Evolutionary conservation across 192 early-diverging fungal species (phyloP), one percentile per base, ranked within the genome.

Genomic region (Allomyces arbusculus): DNA sequence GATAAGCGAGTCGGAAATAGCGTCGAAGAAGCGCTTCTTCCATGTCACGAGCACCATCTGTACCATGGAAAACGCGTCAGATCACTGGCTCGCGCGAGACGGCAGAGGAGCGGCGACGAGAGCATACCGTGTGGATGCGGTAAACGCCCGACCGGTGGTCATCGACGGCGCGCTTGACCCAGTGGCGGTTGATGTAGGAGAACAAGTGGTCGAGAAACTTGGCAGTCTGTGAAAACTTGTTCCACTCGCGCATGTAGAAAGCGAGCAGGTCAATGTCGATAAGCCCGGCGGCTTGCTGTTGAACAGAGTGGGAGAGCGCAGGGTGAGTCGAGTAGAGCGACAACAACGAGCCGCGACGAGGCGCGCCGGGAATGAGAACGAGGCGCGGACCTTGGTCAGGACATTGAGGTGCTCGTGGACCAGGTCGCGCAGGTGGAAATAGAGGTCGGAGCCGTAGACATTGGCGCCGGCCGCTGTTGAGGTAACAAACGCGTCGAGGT

Each of bases 101-200:
- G 33, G 7, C 33, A 63, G 16, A 33, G 43, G 9, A 61, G 45
- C 19, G 33, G 63, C 16, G 4, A 28, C 4, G 26, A 50, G 76
- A 66, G 79, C 79, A 80, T 74, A 98, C 87, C 66, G 90, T 96
- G 75, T 93, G 91, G 45, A 99, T 86, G 66, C 96, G 92, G 70
- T 87, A 89, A 24, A 94, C 85, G 68, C 79, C 80, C 61, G 79
- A 84, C 77, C 87, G 89, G 26, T 91, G 89, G 68, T 99, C 95
- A 45, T 95, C 92, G 64, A 92, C 87, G 77, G 95, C 90, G 69
- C 95, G 80, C 75, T 90, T 92, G 61, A 97, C 89, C 95, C 95
- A 99, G 73, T 93, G 89, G 44, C 93, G 84, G 75, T 99, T 99
- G 63, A 99, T 79, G 73, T 99, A 99, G 16, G 79, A 77, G 69